These are phyloP conservation scores for Solanum dulcamara DNA, from an alignment of 257 asterid species.

Conservation along the genomic window DNA sequence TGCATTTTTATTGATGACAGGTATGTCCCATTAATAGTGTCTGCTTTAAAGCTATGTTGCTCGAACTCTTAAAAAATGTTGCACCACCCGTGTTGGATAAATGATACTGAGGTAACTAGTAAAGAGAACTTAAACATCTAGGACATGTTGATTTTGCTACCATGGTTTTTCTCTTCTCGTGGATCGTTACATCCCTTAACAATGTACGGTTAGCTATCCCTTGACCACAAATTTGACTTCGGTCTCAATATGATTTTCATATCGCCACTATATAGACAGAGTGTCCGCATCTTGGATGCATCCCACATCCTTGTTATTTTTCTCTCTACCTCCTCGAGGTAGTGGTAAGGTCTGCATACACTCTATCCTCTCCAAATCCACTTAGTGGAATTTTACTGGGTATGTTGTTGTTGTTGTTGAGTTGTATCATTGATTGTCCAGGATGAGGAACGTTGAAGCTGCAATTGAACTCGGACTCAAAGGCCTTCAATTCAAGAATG, in stretches of 20 bases:
- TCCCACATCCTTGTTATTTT: neutral
- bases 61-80: neutral
- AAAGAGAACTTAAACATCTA: neutral
- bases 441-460: conserved; percentile 74
- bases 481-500: conserved; percentile 65
- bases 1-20: conserved; percentile 87
- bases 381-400: no score
- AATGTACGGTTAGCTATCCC: neutral
- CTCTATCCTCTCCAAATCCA: no score
- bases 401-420: neutral
- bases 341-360: no score
- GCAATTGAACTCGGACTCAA: conserved; percentile 53
- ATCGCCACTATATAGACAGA: neutral
- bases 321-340: no score
- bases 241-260: neutral
- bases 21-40: conserved; percentile 14
- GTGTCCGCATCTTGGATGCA: neutral
- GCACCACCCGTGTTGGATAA: neutral
- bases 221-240: neutral
- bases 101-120: neutral
- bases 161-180: neutral
- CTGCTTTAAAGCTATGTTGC: neutral
- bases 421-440: conserved; percentile 12
- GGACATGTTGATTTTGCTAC: neutral
- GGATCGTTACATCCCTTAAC: neutral